Evolutionary conservation across 805 yeast species (phyloP).

Genomic region (Lipomyces lipofer): DNA sequence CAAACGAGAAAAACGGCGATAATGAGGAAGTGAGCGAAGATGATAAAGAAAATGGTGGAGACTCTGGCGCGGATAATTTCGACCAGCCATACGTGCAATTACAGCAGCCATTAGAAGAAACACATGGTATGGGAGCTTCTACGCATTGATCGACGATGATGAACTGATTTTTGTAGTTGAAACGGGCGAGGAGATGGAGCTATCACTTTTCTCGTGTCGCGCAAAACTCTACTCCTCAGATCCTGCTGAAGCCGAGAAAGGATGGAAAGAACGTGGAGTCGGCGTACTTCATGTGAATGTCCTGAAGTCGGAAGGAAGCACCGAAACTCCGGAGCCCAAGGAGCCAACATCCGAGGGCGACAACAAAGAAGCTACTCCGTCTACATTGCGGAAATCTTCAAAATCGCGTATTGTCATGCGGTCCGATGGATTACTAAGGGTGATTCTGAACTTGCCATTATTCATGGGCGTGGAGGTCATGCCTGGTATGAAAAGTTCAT

Average conservation of each 20-base stretch:
- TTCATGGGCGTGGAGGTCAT: conserved; percentile 55
- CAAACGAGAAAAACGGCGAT: conserved; percentile 6
- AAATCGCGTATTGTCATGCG: conserved; percentile 83
- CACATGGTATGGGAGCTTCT: conserved; percentile 20
- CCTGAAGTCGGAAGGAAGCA: conserved; percentile 25
- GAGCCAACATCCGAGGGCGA: conserved; percentile 7
- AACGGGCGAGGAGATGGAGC: conserved; percentile 92
- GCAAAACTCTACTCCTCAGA: conserved; percentile 79
- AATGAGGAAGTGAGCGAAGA: conserved; percentile 32
- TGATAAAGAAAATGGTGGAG: conserved; percentile 26
- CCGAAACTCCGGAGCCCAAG: neutral
- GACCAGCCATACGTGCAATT: conserved; percentile 41
- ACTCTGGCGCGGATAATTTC: conserved; percentile 33
- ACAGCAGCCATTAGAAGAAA: conserved; percentile 36
- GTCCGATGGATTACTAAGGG: conserved; percentile 79
- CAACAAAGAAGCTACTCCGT: conserved; percentile 4
- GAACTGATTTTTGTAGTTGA: conserved; percentile 53
- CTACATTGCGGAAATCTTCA: conserved; percentile 19
- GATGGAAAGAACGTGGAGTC: conserved; percentile 96
- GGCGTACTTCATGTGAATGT: conserved; percentile 83
- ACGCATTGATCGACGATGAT: neutral
- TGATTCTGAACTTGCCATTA: conserved; percentile 75
- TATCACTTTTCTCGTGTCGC: conserved; percentile 62
- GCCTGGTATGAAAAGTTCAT: conserved; percentile 84
- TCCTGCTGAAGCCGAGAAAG: conserved; percentile 57